These are phyloP conservation scores for Exophiala sp. DNA, from an alignment of 2,329 filamentous ascomycete species.

Conservation along the genomic window DNA sequence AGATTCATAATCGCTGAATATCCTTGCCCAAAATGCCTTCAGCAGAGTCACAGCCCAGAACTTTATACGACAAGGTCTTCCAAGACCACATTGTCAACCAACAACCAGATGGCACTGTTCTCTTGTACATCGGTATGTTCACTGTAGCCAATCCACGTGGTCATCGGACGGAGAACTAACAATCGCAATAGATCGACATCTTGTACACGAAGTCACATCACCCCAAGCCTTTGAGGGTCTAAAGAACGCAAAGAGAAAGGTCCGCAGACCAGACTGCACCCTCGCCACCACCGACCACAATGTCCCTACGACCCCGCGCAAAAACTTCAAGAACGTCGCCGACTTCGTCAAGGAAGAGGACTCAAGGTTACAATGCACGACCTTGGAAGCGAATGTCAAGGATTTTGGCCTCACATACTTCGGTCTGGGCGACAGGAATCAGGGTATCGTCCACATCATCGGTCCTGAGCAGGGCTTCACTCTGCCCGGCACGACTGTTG, in stretches of 20 bases:
- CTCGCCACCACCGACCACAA: slow-evolving; percentile 98
- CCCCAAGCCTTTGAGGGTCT: slow-evolving; percentile 98
- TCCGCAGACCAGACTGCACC: slow-evolving; percentile 93
- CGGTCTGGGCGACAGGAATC: slow-evolving; percentile 89
- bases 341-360: slow-evolving; percentile 94
- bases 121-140: slow-evolving; percentile 83
- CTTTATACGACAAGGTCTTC: slow-evolving; percentile 97
- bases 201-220: slow-evolving; percentile 97
- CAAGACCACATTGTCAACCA: slow-evolving; percentile 91
- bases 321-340: slow-evolving; percentile 88
- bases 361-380: slow-evolving; percentile 88
- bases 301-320: slow-evolving; percentile 85
- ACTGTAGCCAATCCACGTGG: slow-evolving; percentile 4
- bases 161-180: slow-evolving; percentile 26
- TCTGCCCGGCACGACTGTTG: slow-evolving; percentile 90
- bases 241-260: slow-evolving; percentile 79
- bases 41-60: slow-evolving; percentile 68
- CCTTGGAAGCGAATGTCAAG: slow-evolving; percentile 95
- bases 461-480: slow-evolving; percentile 99
- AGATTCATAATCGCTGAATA: neutral
- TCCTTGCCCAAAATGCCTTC: slow-evolving; percentile 64
- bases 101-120: slow-evolving; percentile 86
- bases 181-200: slow-evolving; percentile 70
- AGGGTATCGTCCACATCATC: slow-evolving; percentile 98
- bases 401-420: slow-evolving; percentile 97